Base-by-base conservation (phyloP, 1,139 yeast genomes). In the Lodderomyces metapsilosis region DNA sequence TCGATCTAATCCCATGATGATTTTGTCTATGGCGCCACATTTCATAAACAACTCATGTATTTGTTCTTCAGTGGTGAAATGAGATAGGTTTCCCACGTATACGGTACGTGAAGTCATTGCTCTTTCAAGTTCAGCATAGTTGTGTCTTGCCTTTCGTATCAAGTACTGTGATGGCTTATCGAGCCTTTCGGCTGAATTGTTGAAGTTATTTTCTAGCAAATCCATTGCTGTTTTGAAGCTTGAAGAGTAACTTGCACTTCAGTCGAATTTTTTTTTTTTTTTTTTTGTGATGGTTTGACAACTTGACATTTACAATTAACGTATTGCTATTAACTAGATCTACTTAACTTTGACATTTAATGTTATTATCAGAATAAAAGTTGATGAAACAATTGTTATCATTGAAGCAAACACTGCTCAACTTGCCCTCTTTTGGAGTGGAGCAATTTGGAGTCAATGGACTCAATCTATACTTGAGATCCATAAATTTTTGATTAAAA, bases 1-100 rank as follows among this genome's bases (percentile, higher is more conserved):
- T 47, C 96, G 75, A 58, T 91, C 97, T 39, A 91, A 74, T 0
- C 98, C 98, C 98, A 92, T 91, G 44, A 91, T 81, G 36, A 89
- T 86, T 52, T 85, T 73, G 48, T 80, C 80, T 28, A 91, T 82
- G 10, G 76, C 68, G 1, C 98, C 98, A 57, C 87, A 80, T 54
- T 83, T 83, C 53, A 84, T 76, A 56, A 91, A 88, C 40, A 91
- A 66, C 58, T 89, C 98, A 58, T 83, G 84, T 20, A 91, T 79
- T 59, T 91, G 97, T 58, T 92, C 98, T 60, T 92, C 98, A 1
- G 96, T 84, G 2, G 97, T 89, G 62, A 84, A 86, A 54, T 87
- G 88, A 1, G 95, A 82, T 34, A 70, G 56, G 56, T 88, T 88
- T 5, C 98, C 98, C 33, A 91, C 92, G 56, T 91, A 91, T 2